Evolutionary conservation across 495 filamentous ascomycete genomes (phyloP), one percentile per base, ranked within the genome.

Genomic region (Cudoniella acicularis): DNA sequence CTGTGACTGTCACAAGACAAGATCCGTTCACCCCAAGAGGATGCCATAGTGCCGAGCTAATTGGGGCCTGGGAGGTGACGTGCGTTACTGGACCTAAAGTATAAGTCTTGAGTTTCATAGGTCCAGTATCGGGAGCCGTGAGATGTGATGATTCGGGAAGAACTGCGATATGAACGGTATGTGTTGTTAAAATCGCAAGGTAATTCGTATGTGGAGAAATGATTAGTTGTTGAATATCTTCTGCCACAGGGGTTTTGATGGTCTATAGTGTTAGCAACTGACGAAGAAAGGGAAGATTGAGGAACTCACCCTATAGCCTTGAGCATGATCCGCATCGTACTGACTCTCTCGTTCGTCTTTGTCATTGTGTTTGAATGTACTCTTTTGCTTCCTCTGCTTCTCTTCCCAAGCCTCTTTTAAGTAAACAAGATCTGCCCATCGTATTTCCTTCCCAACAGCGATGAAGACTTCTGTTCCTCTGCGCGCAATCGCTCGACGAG

Each of bases 71-170:
- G 22, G 91, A 87, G 57, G 90, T 84, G 24, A 96, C 90, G 70
- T 96, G 92, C 1, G 87, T 90, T 3, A 89, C 94, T 18, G 92
- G 90, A 0, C 92, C 92, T 16, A 96, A 77, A 49, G 91, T 91
- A 72, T 86, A 92, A 30, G 87, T 87, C 70, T 91, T 93, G 30
- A 90, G 75, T 58, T 87, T 87, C 63, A 96, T 79, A 0, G 87
- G 80, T 0, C 77, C 72, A 16, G 68, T 73, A 61, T 91, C 88
- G 26, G 74, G 76, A 24, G 82, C 77, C 1, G 80, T 83, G 26
- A 96, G 83, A 61, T 88, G 88, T 3, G 85, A 83, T 0, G 87
- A 77, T 63, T 92, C 85, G 11, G 92, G 92, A 6, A 96, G 75
- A 20, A 90, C 77, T 10, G 87, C 82, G 64, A 96, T 84, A 62